Evolutionary conservation across 352 stramenopile genomes (phyloP).

Genomic region (Sclerospora graminicola): DNA sequence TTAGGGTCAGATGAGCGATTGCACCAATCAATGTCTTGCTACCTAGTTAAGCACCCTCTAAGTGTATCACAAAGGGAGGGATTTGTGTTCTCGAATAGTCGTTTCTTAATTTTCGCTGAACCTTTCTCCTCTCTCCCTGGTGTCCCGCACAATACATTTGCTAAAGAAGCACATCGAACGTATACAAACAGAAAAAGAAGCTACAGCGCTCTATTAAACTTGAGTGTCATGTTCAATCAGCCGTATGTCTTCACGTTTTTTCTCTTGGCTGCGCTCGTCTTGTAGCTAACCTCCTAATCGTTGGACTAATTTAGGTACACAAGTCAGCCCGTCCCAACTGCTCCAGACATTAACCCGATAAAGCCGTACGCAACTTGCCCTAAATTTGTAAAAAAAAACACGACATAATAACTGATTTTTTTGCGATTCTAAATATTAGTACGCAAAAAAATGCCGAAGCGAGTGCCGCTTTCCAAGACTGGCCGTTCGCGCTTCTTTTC

Average conservation of each 20-base stretch:
- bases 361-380: conserved; percentile 34
- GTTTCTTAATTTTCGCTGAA: not conserved
- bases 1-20: too few species aligned
- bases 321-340: conserved; percentile 21
- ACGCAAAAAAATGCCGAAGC: conserved; percentile 14
- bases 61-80: too few species aligned
- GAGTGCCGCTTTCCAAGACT: conserved; percentile 51
- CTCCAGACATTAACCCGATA: conserved; percentile 47
- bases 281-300: not conserved
- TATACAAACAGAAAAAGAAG: not conserved
- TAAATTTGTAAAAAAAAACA: not conserved
- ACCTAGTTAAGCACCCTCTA: too few species aligned
- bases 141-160: too few species aligned
- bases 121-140: too few species aligned
- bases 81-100: conserved; percentile 10
- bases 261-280: not conserved
- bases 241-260: conserved; percentile 13
- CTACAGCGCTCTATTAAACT: too few species aligned
- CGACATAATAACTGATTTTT: not conserved
- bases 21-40: too few species aligned
- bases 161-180: too few species aligned
- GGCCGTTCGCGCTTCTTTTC: conserved; percentile 74
- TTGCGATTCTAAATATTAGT: conserved; percentile 6
- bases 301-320: conserved; percentile 20
- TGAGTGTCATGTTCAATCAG: conserved; percentile 19